These are phyloP conservation scores for Teunomyces stri DNA, from an alignment of 805 yeast genomes.

Conservation along the genomic window DNA sequence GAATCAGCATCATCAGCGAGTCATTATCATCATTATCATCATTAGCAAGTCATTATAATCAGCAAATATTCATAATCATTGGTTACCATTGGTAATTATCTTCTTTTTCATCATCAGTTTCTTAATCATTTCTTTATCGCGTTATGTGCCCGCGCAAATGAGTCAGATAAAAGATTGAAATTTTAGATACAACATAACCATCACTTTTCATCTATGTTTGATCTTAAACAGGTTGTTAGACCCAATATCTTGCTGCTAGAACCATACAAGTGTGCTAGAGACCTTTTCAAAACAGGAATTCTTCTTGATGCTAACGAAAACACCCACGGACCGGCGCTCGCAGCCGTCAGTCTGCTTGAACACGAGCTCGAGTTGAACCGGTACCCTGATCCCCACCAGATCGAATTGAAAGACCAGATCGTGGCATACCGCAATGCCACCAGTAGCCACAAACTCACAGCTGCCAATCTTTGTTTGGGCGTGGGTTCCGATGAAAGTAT, in stretches of 20 bases:
- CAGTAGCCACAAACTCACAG: slow-evolving; percentile 39
- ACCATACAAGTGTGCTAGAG: slow-evolving; percentile 97
- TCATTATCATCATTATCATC: too few species aligned
- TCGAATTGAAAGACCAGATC: slow-evolving; percentile 67
- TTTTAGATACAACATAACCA: too few species aligned
- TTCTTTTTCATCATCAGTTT: too few species aligned
- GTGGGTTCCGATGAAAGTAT: slow-evolving; percentile 98
- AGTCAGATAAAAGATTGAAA: slow-evolving; percentile 4
- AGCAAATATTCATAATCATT: too few species aligned
- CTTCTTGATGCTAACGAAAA: slow-evolving; percentile 95
- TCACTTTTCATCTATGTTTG: slow-evolving; percentile 34
- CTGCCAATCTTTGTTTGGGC: slow-evolving; percentile 82
- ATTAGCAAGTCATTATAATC: too few species aligned
- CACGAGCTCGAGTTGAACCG: slow-evolving; percentile 64
- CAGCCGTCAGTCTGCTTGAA: slow-evolving; percentile 45
- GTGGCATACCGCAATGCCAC: slow-evolving; percentile 67
- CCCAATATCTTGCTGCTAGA: slow-evolving; percentile 80
- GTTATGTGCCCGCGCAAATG: slow-evolving; percentile 1
- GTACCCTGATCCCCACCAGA: slow-evolving; percentile 96
- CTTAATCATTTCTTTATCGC: too few species aligned
- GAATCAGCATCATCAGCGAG: too few species aligned
- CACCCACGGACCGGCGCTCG: slow-evolving; percentile 82
- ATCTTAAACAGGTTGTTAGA: slow-evolving; percentile 61
- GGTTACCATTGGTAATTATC: too few species aligned
- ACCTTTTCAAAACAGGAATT: slow-evolving; percentile 86